Evolutionary conservation across 768 basidiomycete species (phyloP).

Genomic region (Termitomyces titanicus): DNA sequence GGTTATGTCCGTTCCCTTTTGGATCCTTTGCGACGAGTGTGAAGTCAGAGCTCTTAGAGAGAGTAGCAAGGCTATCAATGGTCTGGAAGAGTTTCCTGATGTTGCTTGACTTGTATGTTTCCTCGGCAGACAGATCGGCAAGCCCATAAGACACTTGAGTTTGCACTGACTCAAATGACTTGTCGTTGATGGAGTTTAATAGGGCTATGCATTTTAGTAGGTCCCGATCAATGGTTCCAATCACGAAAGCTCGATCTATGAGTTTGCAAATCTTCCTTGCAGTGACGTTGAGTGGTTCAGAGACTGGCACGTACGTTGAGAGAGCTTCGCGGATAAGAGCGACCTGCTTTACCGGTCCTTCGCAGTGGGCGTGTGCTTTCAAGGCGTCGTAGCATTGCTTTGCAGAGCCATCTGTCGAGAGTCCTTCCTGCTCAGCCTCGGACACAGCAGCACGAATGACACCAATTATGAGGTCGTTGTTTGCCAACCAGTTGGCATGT

Average conservation of each 20-base stretch:
- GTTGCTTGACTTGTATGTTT: conserved; percentile 10
- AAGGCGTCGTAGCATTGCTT: conserved; percentile 6
- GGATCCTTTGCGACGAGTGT: neutral
- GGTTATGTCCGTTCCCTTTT: neutral
- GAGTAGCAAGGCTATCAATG: neutral
- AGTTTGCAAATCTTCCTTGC: conserved; percentile 1
- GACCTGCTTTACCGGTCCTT: conserved; percentile 18
- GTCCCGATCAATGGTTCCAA: conserved; percentile 7
- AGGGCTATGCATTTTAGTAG: conserved; percentile 12
- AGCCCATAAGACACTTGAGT: conserved; percentile 9
- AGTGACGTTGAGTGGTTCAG: neutral
- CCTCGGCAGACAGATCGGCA: conserved; percentile 1
- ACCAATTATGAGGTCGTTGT: neutral
- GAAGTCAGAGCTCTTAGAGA: neutral
- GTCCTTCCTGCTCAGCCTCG: neutral
- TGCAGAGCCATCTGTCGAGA: neutral
- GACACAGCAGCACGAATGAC: neutral
- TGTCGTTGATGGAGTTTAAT: conserved; percentile 9
- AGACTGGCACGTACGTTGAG: neutral
- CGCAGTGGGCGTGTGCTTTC: conserved; percentile 5
- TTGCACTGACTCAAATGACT: conserved; percentile 5
- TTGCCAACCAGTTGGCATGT: neutral
- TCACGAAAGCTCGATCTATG: conserved; percentile 7
- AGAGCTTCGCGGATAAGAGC: conserved; percentile 14
- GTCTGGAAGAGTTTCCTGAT: neutral